Percentiles rank a stretch among this genome's conserved stretches.
These are phyloP conservation scores for Boechera stricta DNA, from an alignment of 345 rosid species.

Conservation along the genomic window DNA sequence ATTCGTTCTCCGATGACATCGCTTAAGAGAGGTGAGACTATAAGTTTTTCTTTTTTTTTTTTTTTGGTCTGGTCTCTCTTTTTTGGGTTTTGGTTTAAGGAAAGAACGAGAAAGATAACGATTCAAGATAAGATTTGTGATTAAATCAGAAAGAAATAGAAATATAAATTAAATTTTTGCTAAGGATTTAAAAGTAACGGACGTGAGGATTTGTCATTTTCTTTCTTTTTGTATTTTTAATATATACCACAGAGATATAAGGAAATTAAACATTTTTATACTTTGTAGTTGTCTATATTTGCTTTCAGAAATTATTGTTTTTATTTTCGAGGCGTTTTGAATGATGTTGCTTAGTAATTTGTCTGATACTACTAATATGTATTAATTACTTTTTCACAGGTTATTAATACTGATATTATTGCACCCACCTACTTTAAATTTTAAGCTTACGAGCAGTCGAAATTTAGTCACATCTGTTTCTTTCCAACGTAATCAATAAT, in stretches of 20 bases:
- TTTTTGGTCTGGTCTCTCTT: slow-evolving; percentile 34
- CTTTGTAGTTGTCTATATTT: slow-evolving; percentile 13
- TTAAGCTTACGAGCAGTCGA: slow-evolving; percentile 40
- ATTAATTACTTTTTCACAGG: slow-evolving; percentile 36
- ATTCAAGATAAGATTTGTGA: slow-evolving; percentile 50
- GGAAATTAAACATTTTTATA: slow-evolving; percentile 8
- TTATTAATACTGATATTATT: slow-evolving; percentile 41
- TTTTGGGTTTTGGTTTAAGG: slow-evolving; percentile 46
- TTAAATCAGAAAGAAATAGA: slow-evolving; percentile 47
- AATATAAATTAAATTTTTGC: slow-evolving; percentile 38
- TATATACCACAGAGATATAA: slow-evolving; percentile 33
- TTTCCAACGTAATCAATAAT: slow-evolving; percentile 15
- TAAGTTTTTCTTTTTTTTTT: background rate
- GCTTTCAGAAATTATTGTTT: slow-evolving; percentile 19
- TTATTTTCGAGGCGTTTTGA: slow-evolving; percentile 48
- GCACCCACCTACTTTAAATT: slow-evolving; percentile 41
- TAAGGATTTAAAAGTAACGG: slow-evolving; percentile 64
- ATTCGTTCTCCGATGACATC: slow-evolving; percentile 54
- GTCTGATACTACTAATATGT: slow-evolving; percentile 34
- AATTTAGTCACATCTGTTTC: slow-evolving; percentile 20
- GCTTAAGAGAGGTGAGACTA: slow-evolving; percentile 6
- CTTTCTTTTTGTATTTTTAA: slow-evolving; percentile 40
- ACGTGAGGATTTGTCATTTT: slow-evolving; percentile 70
- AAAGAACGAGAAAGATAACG: slow-evolving; percentile 38
- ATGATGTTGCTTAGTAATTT: slow-evolving; percentile 43